A percentile compares a stretch with the other conserved stretches of the same genome.
Conservation (phyloP, 768 basidiomycete genomes). For the Pleurotus citrinopileatus region DNA sequence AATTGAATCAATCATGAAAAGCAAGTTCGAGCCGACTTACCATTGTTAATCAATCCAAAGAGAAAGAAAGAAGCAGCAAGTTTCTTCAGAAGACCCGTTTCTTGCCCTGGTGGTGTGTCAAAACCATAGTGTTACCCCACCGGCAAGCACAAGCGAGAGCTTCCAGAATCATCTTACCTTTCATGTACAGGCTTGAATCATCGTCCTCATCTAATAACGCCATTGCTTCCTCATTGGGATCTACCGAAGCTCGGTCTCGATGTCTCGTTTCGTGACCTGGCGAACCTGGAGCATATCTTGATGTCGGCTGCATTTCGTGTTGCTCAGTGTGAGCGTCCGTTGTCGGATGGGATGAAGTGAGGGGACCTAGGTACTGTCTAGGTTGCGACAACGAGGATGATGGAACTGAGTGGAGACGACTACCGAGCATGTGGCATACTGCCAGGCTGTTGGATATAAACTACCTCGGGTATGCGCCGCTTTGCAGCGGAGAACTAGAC, state of each 20-base stretch:
- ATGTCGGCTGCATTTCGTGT: not conserved
- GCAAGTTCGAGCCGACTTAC: slow-evolving; percentile 31
- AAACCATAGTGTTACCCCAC: too few species aligned
- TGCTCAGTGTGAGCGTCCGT: not conserved
- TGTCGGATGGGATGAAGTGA: too few species aligned
- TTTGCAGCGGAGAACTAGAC: too few species aligned
- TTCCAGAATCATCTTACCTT: not conserved
- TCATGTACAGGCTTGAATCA: not conserved
- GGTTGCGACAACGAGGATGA: not conserved
- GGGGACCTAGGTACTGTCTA: too few species aligned
- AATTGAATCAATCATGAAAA: not conserved
- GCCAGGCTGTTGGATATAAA: not conserved
- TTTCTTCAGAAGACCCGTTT: slow-evolving; percentile 30
- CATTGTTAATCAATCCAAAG: slow-evolving; percentile 92
- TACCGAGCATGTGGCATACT: not conserved
- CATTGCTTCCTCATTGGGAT: not conserved
- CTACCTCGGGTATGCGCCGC: too few species aligned
- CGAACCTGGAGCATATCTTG: not conserved
- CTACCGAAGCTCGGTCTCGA: not conserved
- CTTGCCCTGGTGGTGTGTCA: too few species aligned
- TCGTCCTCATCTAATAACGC: not conserved
- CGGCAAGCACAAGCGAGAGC: not conserved
- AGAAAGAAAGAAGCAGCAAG: slow-evolving; percentile 76
- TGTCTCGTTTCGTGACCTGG: not conserved
- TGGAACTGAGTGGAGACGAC: not conserved